phyloP scores from a whole-genome alignment of 306 rosid species.

The Prinsepia uniflora region DNA sequence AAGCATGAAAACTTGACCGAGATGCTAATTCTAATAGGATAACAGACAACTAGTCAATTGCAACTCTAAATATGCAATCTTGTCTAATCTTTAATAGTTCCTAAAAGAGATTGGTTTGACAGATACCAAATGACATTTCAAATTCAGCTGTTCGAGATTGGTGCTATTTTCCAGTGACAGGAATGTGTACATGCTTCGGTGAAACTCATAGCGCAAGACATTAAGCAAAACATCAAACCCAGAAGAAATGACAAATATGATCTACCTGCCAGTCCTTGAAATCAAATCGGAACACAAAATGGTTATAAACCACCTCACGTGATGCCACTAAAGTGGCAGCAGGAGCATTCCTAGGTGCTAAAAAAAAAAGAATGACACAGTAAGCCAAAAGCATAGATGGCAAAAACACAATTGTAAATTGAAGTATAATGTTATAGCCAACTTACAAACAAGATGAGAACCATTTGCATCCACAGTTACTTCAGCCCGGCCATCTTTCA shows the following conservation, averaged over 20 bases:
- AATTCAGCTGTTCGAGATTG: neutral
- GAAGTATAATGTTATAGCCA: neutral
- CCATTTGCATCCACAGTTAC: constrained; percentile 46
- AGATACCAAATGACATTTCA: neutral
- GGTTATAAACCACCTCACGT: constrained; percentile 49
- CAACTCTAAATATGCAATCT: neutral
- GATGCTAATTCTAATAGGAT: neutral
- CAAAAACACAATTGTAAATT: neutral
- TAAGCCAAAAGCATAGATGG: neutral
- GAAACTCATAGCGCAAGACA: neutral
- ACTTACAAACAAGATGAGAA: constrained; percentile 69
- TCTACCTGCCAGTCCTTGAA: constrained; percentile 84
- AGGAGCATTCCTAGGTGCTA: constrained; percentile 83
- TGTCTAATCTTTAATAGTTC: neutral
- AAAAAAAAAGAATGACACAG: constrained; percentile 11
- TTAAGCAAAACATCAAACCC: neutral
- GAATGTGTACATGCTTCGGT: neutral
- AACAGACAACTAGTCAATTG: neutral
- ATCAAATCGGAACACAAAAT: constrained; percentile 80
- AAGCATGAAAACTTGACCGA: neutral
- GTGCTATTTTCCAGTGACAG: neutral
- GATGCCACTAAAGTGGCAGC: constrained; percentile 41
- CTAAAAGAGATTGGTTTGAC: neutral
- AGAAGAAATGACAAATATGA: neutral
- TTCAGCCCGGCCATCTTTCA: constrained; percentile 81